Percentiles rank a stretch among this genome's conserved stretches.
Conservation (phyloP, 2,329 filamentous ascomycete species). For the Pestalotiopsis sp. region DNA sequence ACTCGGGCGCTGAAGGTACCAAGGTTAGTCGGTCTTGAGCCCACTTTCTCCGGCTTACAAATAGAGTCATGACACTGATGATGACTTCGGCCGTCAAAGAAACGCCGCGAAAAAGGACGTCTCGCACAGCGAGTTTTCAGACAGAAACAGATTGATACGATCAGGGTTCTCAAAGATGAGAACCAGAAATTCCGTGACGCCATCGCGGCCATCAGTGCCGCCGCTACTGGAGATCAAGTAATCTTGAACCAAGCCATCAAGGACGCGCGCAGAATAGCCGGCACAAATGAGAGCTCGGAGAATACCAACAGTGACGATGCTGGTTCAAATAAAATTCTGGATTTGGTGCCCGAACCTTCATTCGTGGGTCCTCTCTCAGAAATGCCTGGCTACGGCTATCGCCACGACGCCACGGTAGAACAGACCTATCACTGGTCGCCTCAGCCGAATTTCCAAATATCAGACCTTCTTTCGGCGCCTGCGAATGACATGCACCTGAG, state of each 20-base stretch:
- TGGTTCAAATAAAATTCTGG: not conserved
- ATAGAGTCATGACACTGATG: not conserved
- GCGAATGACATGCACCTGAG: not conserved
- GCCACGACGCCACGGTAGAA: not conserved
- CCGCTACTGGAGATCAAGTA: not conserved
- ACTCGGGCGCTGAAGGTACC: not conserved
- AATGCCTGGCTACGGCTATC: not conserved
- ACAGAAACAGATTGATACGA: conserved; percentile 11
- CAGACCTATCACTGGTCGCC: not conserved
- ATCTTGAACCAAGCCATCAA: not conserved
- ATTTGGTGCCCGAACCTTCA: not conserved
- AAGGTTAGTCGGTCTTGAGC: not conserved
- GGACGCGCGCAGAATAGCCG: not conserved
- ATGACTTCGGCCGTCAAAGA: not conserved
- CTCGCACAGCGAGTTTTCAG: conserved; percentile 8
- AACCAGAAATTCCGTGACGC: conserved; percentile 5
- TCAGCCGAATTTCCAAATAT: not conserved
- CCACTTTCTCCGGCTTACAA: not conserved
- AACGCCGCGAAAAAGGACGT: conserved; percentile 5
- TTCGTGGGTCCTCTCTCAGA: accelerated
- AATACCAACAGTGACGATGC: not conserved
- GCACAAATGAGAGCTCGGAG: not conserved
- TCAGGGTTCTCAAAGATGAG: conserved; percentile 1
- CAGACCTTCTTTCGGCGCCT: not conserved
- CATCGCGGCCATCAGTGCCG: not conserved